Base-by-base conservation (phyloP, 1,139 yeast species). In the Saccharomyces hybrid region DNA sequence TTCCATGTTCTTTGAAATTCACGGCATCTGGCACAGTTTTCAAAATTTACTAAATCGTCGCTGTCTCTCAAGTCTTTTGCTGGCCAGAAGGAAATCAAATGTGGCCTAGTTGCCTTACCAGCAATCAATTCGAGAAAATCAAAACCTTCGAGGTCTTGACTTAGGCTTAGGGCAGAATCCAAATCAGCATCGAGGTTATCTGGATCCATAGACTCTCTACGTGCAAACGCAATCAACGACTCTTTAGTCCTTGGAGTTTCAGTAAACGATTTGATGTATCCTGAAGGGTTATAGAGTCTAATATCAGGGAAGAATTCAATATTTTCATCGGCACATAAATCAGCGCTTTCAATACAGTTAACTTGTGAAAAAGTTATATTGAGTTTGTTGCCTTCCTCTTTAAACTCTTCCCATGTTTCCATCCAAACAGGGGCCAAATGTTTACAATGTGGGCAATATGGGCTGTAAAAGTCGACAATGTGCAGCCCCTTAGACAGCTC, bases 311-410 rank as follows among this genome's bases (percentile, higher is more conserved):
- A 86, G 34, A 73, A 75, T 23, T 59, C 66, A 48, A 87, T 77
- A 11, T 76, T 75, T 68, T 87, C 89, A 27, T 82, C 71, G 16
- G 73, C 77, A 69, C 95, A 86, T 52, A 86, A 73, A 67, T 86
- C 93, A 9, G 90, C 91, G 66, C 81, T 79, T 51, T 78, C 84
- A 23, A 84, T 75, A 72, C 95, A 87, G 65, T 86, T 80, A 25
- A 86, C 91, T 65, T 86, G 93, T 55, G 78, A 74, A 79, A 86
- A 80, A n/a, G 74, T 74, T 31, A 84, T 75, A 4, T 78, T 75
- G 54, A 78, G 61, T 27, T 69, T 72, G 42, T 56, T 51, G 6
- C 79, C 75, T 50, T 78, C 74, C 58, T 75, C 72, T 49, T 73
- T 65, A 65, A 76, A 78, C 13, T 66, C 67, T 28, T 71, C 61